Conservation (phyloP, 495 filamentous ascomycete genomes). For the Talaromyces borbonicus region DNA sequence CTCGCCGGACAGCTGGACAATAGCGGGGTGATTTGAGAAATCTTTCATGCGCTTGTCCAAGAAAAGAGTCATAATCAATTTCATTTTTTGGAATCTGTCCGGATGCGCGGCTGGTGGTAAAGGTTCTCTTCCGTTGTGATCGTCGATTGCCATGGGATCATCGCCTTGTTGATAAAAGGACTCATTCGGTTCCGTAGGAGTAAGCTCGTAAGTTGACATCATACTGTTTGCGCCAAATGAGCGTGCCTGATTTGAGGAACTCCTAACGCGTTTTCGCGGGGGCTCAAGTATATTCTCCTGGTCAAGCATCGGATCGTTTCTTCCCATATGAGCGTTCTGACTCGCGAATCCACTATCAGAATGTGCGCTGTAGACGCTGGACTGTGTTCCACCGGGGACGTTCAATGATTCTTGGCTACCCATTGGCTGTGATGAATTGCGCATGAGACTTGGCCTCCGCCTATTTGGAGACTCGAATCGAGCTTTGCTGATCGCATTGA, state of each 20-base stretch:
- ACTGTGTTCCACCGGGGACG: constrained; percentile 49
- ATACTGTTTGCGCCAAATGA: constrained; percentile 28
- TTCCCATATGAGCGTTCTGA: constrained; percentile 30
- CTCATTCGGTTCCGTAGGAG: constrained; percentile 79
- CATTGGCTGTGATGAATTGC: constrained; percentile 50
- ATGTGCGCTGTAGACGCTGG: constrained; percentile 53
- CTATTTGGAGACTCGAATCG: constrained; percentile 73
- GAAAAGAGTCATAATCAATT: constrained; percentile 79
- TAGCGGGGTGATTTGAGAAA: constrained; percentile 53
- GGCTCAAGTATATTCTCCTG: constrained; percentile 60
- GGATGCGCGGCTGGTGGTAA: constrained; percentile 57
- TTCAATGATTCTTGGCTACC: constrained; percentile 51
- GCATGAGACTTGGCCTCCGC: constrained; percentile 37
- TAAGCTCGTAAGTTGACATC: constrained; percentile 39
- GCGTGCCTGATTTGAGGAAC: constrained; percentile 38
- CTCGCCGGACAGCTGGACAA: constrained; percentile 60
- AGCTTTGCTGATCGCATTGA: constrained; percentile 92
- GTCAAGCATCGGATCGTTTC: constrained; percentile 31
- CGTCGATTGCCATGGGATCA: constrained; percentile 38
- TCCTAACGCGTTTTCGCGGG: constrained; percentile 69
- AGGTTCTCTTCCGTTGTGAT: constrained; percentile 54
- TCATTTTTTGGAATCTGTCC: constrained; percentile 62
- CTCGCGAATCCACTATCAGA: constrained; percentile 54
- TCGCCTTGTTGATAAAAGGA: constrained; percentile 64
- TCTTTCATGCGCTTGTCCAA: constrained; percentile 57